Conservation (phyloP, 1,284 basidiomycete genomes). For the Ceratobasidium sp. region DNA sequence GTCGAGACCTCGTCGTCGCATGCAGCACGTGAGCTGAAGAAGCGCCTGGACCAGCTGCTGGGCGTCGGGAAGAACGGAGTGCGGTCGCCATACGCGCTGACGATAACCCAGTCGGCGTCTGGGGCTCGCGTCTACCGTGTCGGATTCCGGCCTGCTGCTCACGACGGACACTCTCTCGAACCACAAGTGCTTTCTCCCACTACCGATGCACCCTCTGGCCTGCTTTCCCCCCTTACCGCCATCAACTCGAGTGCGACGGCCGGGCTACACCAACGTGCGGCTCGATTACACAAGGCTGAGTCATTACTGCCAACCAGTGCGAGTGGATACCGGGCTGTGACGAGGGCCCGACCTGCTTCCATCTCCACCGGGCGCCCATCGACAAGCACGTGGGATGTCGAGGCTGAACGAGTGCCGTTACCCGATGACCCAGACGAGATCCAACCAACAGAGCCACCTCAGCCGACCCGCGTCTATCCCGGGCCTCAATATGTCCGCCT, state of each 20-base stretch:
- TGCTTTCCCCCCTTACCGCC: slow-evolving; percentile 16
- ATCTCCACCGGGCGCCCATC: slow-evolving; percentile 25
- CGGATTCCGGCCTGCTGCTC: slow-evolving; percentile 17
- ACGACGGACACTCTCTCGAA: not conserved
- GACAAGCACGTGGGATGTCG: slow-evolving; percentile 21
- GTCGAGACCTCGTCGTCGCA: slow-evolving; percentile 76
- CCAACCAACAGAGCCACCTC: not conserved
- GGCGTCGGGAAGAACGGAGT: slow-evolving; percentile 65
- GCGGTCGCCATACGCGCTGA: slow-evolving; percentile 78
- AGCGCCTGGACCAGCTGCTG: slow-evolving; percentile 67
- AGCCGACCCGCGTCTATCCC: slow-evolving; percentile 49
- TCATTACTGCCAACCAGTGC: not conserved
- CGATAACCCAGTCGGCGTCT: slow-evolving; percentile 55
- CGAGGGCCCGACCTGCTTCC: not conserved
- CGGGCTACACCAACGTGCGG: slow-evolving; percentile 15
- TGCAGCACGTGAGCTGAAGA: slow-evolving; percentile 75
- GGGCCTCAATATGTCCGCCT: slow-evolving; percentile 44
- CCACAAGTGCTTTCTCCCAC: slow-evolving; percentile 1
- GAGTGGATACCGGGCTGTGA: not conserved
- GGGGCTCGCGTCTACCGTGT: slow-evolving; percentile 36
- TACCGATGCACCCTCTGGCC: not conserved
- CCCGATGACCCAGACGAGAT: slow-evolving; percentile 21
- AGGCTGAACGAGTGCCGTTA: slow-evolving; percentile 30
- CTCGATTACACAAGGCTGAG: not conserved
- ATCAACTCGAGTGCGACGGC: slow-evolving; percentile 24